Base-by-base conservation (phyloP, 495 filamentous ascomycete genomes). In the Letharia columbiana region DNA sequence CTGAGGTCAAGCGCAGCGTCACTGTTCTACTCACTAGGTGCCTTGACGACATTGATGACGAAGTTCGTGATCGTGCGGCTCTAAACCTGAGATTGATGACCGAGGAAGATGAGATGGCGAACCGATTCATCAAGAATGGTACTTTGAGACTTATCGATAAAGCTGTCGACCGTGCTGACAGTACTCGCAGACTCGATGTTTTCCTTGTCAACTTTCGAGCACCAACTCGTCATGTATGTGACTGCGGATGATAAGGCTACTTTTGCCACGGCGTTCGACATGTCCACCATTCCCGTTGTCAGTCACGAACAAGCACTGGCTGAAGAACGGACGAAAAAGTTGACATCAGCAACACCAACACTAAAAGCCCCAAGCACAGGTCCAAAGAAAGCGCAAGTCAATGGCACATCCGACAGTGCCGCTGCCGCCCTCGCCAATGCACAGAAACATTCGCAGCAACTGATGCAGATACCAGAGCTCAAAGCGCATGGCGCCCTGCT, bases 171-270 rank as follows among this genome's bases (percentile, higher is more conserved):
- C 17, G n/a, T 31, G 41, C 68, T 70, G 33, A 68, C 40, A 23
- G 15, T 42, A 42, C 23, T 54, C 52, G 0, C 69, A 78, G 76
- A 79, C 62, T 79, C 75, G 4, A 94, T 96, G 84, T 98, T 91
- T 73, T 95, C 92, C 50, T 83, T 98, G n/a, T 89, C 92, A 33
- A 90, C 89, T 42, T 96, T 98, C 61, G 94, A 98, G 77, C 93
- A 97, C 70, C 93, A 98, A 71, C 87, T 98, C 31, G 91, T 97
- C 72, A 90, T 96, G 87, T 98, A 98, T 74, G 93, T 98, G 71
- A 97, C 91, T 10, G 91, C 92, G 31, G 87, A 89, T 60, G 87
- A 90, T 67, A 90, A 90, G 74, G 86, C 89, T 62, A 90, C 89
- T 0, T 98, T 98, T 73, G 82, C 86, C 40, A 77, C 81, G 10